Percentiles rank a stretch among this genome's conserved stretches.
Evolutionary conservation across 2,329 filamentous ascomycete genomes (phyloP).

Genomic region (Colletotrichum gloeosporioides): DNA sequence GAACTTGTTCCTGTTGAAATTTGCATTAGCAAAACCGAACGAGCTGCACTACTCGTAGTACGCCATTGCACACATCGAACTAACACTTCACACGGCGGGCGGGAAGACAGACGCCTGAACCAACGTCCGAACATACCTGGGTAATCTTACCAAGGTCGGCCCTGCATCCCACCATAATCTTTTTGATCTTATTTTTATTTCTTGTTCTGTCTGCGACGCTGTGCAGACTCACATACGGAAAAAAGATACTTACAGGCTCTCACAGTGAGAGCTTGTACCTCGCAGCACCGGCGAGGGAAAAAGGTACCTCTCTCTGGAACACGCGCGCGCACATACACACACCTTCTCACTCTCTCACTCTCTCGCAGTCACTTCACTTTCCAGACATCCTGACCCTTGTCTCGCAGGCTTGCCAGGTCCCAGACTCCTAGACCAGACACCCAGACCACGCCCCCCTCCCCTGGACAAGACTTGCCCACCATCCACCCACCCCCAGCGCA

Average conservation of each 20-base stretch:
- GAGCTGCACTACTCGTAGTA: not conserved
- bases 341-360: not conserved
- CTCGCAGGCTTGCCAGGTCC: constrained; percentile 10
- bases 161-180: constrained; percentile 1
- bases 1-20: not conserved
- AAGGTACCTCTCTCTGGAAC: not conserved
- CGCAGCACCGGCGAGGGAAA: not conserved
- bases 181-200: not conserved
- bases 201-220: not conserved
- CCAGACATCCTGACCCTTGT: constrained; percentile 3
- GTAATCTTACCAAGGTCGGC: constrained; percentile 17
- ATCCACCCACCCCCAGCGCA: constrained; percentile 8
- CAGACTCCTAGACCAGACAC: not conserved
- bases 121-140: constrained; percentile 16
- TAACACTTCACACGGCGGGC: not conserved
- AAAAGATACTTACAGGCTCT: not conserved
- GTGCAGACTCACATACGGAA: not conserved
- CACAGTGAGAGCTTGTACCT: not conserved
- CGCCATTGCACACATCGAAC: not conserved
- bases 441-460: not conserved
- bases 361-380: not conserved
- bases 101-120: not conserved
- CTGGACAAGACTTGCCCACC: not conserved
- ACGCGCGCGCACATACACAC: not conserved
- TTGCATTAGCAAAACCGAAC: not conserved